Conservation (phyloP, 2,329 filamentous ascomycete species). For the Colletotrichum musae region DNA sequence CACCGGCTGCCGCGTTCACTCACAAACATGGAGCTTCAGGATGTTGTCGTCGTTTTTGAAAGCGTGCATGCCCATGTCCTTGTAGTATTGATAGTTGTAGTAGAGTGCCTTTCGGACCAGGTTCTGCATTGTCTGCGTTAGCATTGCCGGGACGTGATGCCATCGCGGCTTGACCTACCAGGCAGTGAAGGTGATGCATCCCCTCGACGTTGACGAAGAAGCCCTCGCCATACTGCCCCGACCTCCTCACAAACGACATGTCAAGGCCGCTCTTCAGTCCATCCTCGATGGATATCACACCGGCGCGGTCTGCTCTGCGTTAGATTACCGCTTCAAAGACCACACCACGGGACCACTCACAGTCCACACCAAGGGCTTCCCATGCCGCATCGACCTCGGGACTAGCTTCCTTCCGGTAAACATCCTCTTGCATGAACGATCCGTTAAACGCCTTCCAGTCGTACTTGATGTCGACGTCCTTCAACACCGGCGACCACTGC, state of each 20-base stretch:
- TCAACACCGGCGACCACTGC: slow-evolving; percentile 55
- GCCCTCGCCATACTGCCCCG: slow-evolving; percentile 69
- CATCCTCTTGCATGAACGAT: slow-evolving; percentile 66
- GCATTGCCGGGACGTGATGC: background rate
- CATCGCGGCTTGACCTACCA: slow-evolving; percentile 54
- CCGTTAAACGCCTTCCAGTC: slow-evolving; percentile 65
- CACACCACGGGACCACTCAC: slow-evolving; percentile 50
- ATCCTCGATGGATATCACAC: slow-evolving; percentile 64
- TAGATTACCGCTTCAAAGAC: background rate
- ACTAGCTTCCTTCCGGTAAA: slow-evolving; percentile 64
- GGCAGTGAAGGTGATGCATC: slow-evolving; percentile 70
- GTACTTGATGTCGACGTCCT: slow-evolving; percentile 52
- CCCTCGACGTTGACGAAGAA: slow-evolving; percentile 72
- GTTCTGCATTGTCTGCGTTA: slow-evolving; percentile 56
- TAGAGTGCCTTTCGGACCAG: slow-evolving; percentile 70
- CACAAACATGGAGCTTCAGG: slow-evolving; percentile 70
- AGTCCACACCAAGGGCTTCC: slow-evolving; percentile 60
- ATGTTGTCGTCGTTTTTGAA: slow-evolving; percentile 71
- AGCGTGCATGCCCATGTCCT: slow-evolving; percentile 61
- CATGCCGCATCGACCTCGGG: slow-evolving; percentile 72
- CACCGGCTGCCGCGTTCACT: slow-evolving; percentile 43
- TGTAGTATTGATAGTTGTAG: slow-evolving; percentile 74
- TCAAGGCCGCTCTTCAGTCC: slow-evolving; percentile 66
- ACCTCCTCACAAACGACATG: slow-evolving; percentile 68
- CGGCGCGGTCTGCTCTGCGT: slow-evolving; percentile 55